Conservation (phyloP, 805 yeast species). For the Nakazawaea wyomingensis region DNA sequence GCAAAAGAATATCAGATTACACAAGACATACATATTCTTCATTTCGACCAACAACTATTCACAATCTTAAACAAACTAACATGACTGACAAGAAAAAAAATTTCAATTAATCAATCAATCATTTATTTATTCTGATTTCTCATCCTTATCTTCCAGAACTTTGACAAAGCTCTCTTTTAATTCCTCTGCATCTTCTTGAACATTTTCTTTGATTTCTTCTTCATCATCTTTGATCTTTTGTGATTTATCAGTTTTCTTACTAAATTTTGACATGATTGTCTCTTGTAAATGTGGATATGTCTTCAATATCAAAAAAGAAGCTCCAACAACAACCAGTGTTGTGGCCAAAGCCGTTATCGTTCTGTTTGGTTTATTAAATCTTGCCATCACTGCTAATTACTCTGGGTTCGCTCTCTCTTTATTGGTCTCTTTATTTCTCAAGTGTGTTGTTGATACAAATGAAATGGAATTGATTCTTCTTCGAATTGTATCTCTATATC, state of each 20-base stretch:
- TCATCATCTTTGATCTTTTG: neutral
- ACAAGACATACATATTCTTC: too few relatives aligned
- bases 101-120: neutral
- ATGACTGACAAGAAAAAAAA: neutral
- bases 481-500: too few relatives aligned
- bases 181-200: neutral
- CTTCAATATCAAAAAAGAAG: conserved; percentile 6
- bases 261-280: neutral
- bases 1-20: too few relatives aligned
- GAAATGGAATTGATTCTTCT: too few relatives aligned
- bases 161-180: conserved; percentile 12
- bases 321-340: conserved; percentile 8
- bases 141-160: conserved; percentile 4
- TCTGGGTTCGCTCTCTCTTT: neutral
- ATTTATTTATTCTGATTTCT: neutral
- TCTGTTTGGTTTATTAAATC: conserved; percentile 3
- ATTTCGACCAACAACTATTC: too few relatives aligned
- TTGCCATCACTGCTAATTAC: conserved; percentile 3
- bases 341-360: conserved; percentile 8
- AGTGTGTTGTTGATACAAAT: too few relatives aligned
- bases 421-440: neutral
- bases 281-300: conserved; percentile 12
- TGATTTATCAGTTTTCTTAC: neutral
- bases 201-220: neutral
- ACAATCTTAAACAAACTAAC: too few relatives aligned